These are phyloP conservation scores for Umbellularia californica DNA, from an alignment of 164 flowering plant species.

Conservation along the genomic window DNA sequence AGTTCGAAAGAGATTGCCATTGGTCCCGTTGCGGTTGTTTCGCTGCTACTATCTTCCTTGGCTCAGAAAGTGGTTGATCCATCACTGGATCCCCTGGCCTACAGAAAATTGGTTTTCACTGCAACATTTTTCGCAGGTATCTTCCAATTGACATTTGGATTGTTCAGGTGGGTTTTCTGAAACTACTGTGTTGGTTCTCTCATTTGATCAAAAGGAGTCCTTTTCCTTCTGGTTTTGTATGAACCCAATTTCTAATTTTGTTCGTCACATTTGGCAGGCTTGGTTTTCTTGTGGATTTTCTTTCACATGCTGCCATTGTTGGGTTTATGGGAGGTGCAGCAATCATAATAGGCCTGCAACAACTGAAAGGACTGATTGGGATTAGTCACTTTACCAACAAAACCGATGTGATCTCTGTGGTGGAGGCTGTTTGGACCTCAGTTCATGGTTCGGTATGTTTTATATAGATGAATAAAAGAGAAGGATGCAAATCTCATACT, in stretches of 20 bases:
- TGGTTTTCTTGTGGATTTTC: constrained; percentile 83
- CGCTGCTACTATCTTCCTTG: constrained; percentile 62
- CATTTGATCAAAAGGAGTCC: background rate
- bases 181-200: background rate
- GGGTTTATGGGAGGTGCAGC: constrained; percentile 98
- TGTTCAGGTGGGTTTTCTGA: constrained; percentile 44
- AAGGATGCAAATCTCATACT: background rate
- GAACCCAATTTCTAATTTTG: no score
- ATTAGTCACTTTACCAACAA: constrained; percentile 61
- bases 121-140: constrained; percentile 78
- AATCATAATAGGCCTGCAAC: constrained; percentile 81
- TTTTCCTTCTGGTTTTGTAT: background rate
- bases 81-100: constrained; percentile 47
- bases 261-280: constrained; percentile 30
- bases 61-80: constrained; percentile 54
- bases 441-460: constrained; percentile 45
- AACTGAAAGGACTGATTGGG: constrained; percentile 74
- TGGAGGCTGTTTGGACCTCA: constrained; percentile 41
- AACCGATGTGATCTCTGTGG: constrained; percentile 72
- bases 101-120: constrained; percentile 56
- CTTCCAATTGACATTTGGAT: constrained; percentile 69
- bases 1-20: constrained; percentile 86
- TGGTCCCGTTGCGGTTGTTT: constrained; percentile 91
- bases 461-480: background rate
- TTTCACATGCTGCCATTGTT: constrained; percentile 88